A percentile compares a stretch with the other conserved stretches of the same genome.
phyloP scores from a whole-genome alignment of 2,329 filamentous ascomycete species.

The Trichoderma semiorbis region DNA sequence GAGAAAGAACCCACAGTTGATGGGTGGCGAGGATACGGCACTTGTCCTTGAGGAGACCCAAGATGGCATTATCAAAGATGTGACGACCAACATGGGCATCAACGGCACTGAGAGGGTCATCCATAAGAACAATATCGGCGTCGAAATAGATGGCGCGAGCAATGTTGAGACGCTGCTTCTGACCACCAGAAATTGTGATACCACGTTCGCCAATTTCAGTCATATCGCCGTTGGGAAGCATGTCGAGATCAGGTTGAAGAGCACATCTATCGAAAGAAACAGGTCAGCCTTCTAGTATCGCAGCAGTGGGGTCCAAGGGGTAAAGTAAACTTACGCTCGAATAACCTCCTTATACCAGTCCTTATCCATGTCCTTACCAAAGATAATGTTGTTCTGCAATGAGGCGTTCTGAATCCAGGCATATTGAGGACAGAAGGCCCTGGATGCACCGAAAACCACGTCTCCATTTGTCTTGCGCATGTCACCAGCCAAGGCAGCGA shows the following conservation, averaged over 20 bases:
- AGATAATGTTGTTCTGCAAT: constrained; percentile 83
- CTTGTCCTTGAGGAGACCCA: constrained; percentile 83
- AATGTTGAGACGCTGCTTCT: constrained; percentile 94
- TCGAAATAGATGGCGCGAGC: constrained; percentile 74
- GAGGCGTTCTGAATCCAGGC: constrained; percentile 96
- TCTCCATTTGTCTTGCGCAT: constrained; percentile 81
- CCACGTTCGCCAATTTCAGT: constrained; percentile 95
- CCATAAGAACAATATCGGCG: constrained; percentile 65
- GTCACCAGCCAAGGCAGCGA: constrained; percentile 86
- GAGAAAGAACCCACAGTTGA: constrained; percentile 86
- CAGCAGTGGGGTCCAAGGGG: not conserved
- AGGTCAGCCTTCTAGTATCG: constrained; percentile 7
- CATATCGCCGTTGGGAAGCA: constrained; percentile 82
- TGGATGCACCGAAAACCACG: constrained; percentile 70
- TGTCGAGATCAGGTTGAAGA: constrained; percentile 79
- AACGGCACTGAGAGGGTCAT: constrained; percentile 66
- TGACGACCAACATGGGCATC: constrained; percentile 68
- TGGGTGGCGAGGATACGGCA: constrained; percentile 91
- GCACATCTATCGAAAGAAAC: constrained; percentile 57
- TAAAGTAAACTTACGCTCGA: constrained; percentile 54
- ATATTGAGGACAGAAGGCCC: constrained; percentile 93
- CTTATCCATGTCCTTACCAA: constrained; percentile 73
- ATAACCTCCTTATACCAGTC: constrained; percentile 83
- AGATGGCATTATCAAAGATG: constrained; percentile 92
- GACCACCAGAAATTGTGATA: constrained; percentile 91